Evolutionary conservation across 805 yeast species (phyloP), one percentile per base, ranked within the genome.

Genomic region (Candida railenensis): DNA sequence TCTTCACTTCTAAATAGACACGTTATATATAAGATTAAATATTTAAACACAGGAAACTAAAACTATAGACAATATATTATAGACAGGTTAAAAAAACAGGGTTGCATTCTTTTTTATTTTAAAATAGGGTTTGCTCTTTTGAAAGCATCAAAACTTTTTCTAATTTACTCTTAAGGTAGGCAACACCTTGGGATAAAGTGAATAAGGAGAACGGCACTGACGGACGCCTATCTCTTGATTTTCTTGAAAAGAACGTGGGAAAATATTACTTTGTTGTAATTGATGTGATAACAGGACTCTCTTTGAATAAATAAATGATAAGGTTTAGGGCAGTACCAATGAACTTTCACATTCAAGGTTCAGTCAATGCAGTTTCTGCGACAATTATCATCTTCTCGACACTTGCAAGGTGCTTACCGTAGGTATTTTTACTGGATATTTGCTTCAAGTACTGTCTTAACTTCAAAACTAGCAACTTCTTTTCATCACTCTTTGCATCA

Each of bases 401-500:
- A 21, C 89, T 82, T 3, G 90, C 91, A 52, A 88, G 71, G 59
- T 89, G 96, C 68, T 89, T 89, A 18, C 95, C 95, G 58, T 82
- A 84, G 44, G 78, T 76, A 45, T 80, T 78, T 63, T 81, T 82
- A 43, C 67, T 62, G 48, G 84, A 81, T 44, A 89, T 80, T 54
- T 82, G 80, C 53, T 85, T 85, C 66, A 92, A 74, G 59, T 88
- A 91, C 44, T 88, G 89, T 67, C 84, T 81, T 52, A 92, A 87
- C 55, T 86, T 85, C 47, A 78, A 71, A 43, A 90, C 89, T 50
- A 94, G 74, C 25, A 81, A 63, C 42, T 74, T 82, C 66, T 87
- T 85, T 57, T 87, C 87, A 32, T 75, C 75, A 40, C 86, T 86
- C 36, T 58, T 65, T 5, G 75, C 66, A 50, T 80, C 81, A 34